Conservation (phyloP, 768 basidiomycete species). For the Suillus decipiens region DNA sequence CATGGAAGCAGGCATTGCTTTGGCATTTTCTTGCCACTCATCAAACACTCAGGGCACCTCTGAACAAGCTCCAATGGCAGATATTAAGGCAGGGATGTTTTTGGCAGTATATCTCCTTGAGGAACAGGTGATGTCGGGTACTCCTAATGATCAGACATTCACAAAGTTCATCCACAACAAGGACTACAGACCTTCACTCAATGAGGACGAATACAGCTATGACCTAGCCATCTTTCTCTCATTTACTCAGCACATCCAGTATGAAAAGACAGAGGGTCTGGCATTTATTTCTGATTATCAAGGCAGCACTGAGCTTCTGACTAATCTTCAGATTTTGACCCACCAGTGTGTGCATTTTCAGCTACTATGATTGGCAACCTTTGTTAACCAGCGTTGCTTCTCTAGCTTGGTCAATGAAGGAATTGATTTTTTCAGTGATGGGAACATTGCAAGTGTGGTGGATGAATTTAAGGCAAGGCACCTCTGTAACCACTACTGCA, state of each 20-base stretch:
- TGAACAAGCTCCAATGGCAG: background rate
- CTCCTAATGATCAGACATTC: constrained; percentile 15
- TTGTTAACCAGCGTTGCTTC: background rate
- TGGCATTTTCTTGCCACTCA: background rate
- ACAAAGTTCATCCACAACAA: constrained; percentile 29
- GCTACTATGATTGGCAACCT: background rate
- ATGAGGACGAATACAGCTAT: constrained; percentile 5
- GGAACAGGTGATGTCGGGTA: background rate
- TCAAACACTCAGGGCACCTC: background rate
- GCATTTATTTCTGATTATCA: constrained; percentile 30
- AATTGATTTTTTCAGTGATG: no score
- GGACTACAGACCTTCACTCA: constrained; percentile 10
- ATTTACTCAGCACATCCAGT: constrained; percentile 29
- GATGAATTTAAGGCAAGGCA: constrained; percentile 3
- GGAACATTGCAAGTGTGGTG: constrained; percentile 5
- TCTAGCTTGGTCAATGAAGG: background rate
- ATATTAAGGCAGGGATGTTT: background rate
- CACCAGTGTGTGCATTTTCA: background rate
- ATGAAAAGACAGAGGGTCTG: constrained; percentile 20
- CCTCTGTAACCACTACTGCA: constrained; percentile 8
- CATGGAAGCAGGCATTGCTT: constrained; percentile 12
- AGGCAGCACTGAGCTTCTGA: constrained; percentile 14
- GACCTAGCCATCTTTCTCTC: constrained; percentile 23
- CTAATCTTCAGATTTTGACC: constrained; percentile 20
- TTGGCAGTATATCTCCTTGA: background rate